phyloP scores from a whole-genome alignment of 2,329 filamentous ascomycete genomes.

The Parastagonospora avenae region DNA sequence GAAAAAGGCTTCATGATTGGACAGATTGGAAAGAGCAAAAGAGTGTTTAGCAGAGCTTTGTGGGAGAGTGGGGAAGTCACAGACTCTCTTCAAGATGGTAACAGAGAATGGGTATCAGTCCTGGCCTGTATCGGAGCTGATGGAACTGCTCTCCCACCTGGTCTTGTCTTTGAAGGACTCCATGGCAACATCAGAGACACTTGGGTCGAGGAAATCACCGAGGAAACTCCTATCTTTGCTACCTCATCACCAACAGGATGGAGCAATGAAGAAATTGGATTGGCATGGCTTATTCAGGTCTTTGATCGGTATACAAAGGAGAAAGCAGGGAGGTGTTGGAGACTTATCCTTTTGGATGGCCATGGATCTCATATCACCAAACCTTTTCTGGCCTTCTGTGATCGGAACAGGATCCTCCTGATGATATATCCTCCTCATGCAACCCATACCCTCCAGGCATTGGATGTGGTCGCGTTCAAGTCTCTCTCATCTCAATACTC shows the following conservation, averaged over 20 bases:
- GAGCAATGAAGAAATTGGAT: not conserved
- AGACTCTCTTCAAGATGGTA: constrained; percentile 6
- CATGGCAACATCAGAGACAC: not conserved
- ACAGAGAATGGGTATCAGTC: constrained; percentile 7
- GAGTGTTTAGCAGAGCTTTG: constrained; percentile 6
- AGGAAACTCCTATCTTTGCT: not conserved
- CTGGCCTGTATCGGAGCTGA: constrained; percentile 8
- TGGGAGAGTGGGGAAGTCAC: constrained; percentile 1
- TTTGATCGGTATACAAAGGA: not conserved
- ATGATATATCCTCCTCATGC: constrained; percentile 6
- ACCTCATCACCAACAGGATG: not conserved
- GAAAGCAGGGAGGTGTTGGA: not conserved
- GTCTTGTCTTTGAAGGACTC: not conserved
- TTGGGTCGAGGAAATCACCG: not conserved
- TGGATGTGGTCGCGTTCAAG: constrained; percentile 5
- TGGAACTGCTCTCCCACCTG: constrained; percentile 9
- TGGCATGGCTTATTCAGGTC: not conserved
- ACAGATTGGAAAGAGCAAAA: constrained; percentile 4
- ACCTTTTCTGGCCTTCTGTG: constrained; percentile 9
- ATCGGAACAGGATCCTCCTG: constrained; percentile 1
- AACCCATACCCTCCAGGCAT: constrained; percentile 8
- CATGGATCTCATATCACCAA: constrained; percentile 1
- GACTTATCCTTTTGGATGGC: constrained; percentile 11
- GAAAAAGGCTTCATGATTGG: constrained; percentile 8
- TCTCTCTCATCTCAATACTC: not conserved